These are phyloP conservation scores for Salvia splendens DNA, from an alignment of 257 asterid genomes.

Conservation along the genomic window DNA sequence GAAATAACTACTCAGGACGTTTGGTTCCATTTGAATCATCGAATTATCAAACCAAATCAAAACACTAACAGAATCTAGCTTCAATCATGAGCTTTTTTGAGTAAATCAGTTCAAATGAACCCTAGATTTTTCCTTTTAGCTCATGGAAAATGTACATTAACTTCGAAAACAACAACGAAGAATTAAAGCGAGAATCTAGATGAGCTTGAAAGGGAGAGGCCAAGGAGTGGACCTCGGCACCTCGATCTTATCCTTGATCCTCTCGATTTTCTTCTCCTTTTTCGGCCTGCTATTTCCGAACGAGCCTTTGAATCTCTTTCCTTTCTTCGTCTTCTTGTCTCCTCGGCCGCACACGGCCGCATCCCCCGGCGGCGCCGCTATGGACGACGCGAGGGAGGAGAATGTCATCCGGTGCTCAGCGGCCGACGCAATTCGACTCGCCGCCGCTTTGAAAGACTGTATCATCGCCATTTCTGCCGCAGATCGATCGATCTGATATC, in stretches of 20 bases:
- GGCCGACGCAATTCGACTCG: constrained; percentile 40
- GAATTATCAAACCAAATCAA: constrained; percentile 26
- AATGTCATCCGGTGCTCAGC: constrained; percentile 44
- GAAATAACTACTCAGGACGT: not conserved
- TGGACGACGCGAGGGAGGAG: constrained; percentile 43
- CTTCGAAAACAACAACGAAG: constrained; percentile 15
- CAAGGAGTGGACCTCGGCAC: constrained; percentile 93
- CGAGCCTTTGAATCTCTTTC: constrained; percentile 82
- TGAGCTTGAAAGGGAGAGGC: constrained; percentile 94
- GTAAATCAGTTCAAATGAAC: constrained; percentile 21
- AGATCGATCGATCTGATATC: constrained; percentile 22
- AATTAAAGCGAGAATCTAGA: constrained; percentile 31
- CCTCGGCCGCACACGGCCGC: constrained; percentile 80
- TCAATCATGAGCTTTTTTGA: constrained; percentile 16
- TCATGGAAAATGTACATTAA: constrained; percentile 26
- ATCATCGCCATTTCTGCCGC: constrained; percentile 53
- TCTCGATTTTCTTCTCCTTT: constrained; percentile 66
- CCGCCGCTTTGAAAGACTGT: constrained; percentile 50
- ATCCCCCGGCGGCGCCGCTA: constrained; percentile 37
- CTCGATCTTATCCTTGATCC: constrained; percentile 77
- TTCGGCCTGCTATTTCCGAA: constrained; percentile 74
- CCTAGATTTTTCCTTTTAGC: constrained; percentile 9
- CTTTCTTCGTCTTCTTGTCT: constrained; percentile 79
- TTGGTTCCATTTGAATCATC: constrained; percentile 2
- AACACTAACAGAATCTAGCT: constrained; percentile 24